Evolutionary conservation across 2,329 filamentous ascomycete species (phyloP).

Genomic region (Trichoderma pleuroti): DNA sequence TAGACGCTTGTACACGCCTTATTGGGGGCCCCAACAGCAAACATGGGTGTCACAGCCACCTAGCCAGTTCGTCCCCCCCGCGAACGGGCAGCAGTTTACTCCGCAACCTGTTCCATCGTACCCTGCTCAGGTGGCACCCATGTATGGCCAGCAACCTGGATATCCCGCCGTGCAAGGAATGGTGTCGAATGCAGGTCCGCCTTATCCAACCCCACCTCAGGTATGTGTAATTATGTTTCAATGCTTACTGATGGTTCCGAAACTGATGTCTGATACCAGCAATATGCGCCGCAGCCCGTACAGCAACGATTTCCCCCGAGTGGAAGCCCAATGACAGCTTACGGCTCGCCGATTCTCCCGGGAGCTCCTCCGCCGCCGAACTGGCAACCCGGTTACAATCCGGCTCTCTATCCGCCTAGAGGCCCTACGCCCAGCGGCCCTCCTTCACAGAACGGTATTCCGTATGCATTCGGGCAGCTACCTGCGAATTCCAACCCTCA

Average conservation of each 20-base stretch:
- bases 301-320: conserved; percentile 33
- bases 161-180: conserved; percentile 45
- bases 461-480: conserved; percentile 77
- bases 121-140: conserved; percentile 42
- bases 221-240: conserved; percentile 37
- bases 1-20: conserved; percentile 66
- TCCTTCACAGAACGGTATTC: conserved; percentile 36
- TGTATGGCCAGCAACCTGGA: conserved; percentile 41
- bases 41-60: conserved; percentile 56
- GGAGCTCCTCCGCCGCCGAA: conserved; percentile 30
- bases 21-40: conserved; percentile 57
- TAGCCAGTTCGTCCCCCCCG: conserved; percentile 44
- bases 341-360: conserved; percentile 34
- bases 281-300: conserved; percentile 32
- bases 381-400: conserved; percentile 39
- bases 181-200: conserved; percentile 41
- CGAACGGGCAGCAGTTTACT: conserved; percentile 40
- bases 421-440: conserved; percentile 27
- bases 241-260: not conserved
- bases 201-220: conserved; percentile 43
- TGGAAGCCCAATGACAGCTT: conserved; percentile 37
- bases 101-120: conserved; percentile 46
- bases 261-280: conserved; percentile 21
- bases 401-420: conserved; percentile 31
- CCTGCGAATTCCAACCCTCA: conserved; percentile 66